phyloP scores from a whole-genome alignment of 768 basidiomycete species.

The Lactarius tabidus region DNA sequence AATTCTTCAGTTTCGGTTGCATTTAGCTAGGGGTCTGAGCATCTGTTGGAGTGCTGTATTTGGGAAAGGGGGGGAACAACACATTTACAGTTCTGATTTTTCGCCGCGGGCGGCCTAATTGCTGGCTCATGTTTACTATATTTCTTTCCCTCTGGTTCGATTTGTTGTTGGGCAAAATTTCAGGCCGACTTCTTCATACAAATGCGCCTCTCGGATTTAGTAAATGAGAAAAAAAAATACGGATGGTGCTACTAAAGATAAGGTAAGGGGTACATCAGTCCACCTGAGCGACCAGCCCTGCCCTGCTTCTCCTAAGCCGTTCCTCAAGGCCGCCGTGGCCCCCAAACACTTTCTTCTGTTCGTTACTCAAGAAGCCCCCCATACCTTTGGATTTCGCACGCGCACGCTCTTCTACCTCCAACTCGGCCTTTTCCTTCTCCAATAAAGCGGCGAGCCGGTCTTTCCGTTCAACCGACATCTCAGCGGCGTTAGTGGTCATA shows the following conservation, averaged over 20 bases:
- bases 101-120: slow-evolving; percentile 19
- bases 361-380: slow-evolving; percentile 75
- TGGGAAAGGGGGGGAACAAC: not conserved
- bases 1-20: slow-evolving; percentile 14
- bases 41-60: not conserved
- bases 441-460: slow-evolving; percentile 64
- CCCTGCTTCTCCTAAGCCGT: slow-evolving; percentile 65
- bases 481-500: slow-evolving; percentile 75
- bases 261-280: slow-evolving; percentile 37
- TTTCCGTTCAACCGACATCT: slow-evolving; percentile 63
- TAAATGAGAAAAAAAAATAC: not conserved
- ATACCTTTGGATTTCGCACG: slow-evolving; percentile 71
- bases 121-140: slow-evolving; percentile 1
- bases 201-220: slow-evolving; percentile 17
- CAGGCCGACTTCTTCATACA: slow-evolving; percentile 9
- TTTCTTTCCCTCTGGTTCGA: not conserved
- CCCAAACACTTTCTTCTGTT: slow-evolving; percentile 82
- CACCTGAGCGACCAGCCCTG: slow-evolving; percentile 63
- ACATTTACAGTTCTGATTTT: not conserved
- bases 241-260: slow-evolving; percentile 7
- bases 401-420: slow-evolving; percentile 64
- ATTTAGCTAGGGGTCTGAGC: slow-evolving; percentile 7
- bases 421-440: slow-evolving; percentile 73
- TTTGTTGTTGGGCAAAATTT: slow-evolving; percentile 12
- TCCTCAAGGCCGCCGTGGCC: slow-evolving; percentile 77